These are phyloP conservation scores for Rhodofomes roseus DNA, from an alignment of 1,284 basidiomycete genomes.

Conservation along the genomic window DNA sequence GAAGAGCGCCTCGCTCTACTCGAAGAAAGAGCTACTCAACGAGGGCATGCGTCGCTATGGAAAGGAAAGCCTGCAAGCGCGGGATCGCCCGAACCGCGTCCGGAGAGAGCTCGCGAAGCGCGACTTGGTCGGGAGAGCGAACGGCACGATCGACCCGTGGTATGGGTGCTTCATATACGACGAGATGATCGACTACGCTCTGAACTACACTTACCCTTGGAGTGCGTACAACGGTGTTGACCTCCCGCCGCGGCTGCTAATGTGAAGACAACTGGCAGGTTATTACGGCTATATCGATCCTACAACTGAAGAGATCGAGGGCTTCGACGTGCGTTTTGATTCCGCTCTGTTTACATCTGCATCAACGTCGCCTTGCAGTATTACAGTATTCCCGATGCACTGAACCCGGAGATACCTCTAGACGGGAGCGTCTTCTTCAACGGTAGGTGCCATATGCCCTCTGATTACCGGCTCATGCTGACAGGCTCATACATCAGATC, in stretches of 20 bases:
- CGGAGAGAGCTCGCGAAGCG: conserved; percentile 17
- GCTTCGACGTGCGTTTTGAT: conserved; percentile 19
- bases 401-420: conserved; percentile 30
- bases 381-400: conserved; percentile 32
- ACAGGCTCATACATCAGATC: conserved; percentile 36
- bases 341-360: not conserved
- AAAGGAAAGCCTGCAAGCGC: not conserved
- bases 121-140: conserved; percentile 22
- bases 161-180: conserved; percentile 34
- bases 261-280: conserved; percentile 7
- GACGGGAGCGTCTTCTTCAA: conserved; percentile 49
- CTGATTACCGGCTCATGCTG: too few species aligned
- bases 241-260: not conserved
- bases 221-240: conserved; percentile 37
- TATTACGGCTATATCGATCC: conserved; percentile 8
- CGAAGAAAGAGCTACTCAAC: conserved; percentile 5
- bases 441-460: conserved; percentile 33
- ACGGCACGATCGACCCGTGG: conserved; percentile 31
- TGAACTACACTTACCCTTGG: conserved; percentile 55
- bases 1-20: conserved; percentile 3
- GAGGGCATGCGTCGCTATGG: conserved; percentile 4
- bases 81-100: not conserved
- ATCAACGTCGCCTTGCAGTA: conserved; percentile 12
- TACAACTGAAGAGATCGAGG: conserved; percentile 7
- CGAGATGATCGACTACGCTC: conserved; percentile 34